phyloP scores from a whole-genome alignment of 2,329 filamentous ascomycete genomes.

The Colletotrichum incanum region DNA sequence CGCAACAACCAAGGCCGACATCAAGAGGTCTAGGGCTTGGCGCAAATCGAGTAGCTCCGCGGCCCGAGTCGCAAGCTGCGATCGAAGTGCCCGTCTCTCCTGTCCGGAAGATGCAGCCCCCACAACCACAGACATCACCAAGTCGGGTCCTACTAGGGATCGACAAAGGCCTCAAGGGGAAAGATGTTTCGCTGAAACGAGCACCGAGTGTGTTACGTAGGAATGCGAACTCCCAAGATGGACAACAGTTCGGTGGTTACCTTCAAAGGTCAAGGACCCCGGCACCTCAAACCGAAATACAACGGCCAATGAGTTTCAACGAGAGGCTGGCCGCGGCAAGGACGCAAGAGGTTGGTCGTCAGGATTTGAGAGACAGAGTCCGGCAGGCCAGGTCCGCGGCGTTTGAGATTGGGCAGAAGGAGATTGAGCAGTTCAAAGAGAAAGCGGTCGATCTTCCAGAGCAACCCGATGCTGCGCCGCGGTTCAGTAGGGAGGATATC shows the following conservation, averaged over 20 bases:
- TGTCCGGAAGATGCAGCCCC: slow-evolving; percentile 71
- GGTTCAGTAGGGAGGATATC: slow-evolving; percentile 77
- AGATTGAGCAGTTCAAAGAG: slow-evolving; percentile 73
- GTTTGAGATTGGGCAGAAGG: slow-evolving; percentile 71
- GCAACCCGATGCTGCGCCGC: slow-evolving; percentile 60
- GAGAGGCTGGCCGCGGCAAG: slow-evolving; percentile 85
- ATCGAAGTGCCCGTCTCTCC: slow-evolving; percentile 85
- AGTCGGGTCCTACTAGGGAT: slow-evolving; percentile 87
- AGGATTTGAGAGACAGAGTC: slow-evolving; percentile 68
- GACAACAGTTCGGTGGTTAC: slow-evolving; percentile 55
- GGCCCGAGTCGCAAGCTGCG: slow-evolving; percentile 46
- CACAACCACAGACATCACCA: slow-evolving; percentile 78
- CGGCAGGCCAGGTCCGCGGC: slow-evolving; percentile 68
- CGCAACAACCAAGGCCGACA: slow-evolving; percentile 42
- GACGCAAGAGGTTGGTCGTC: slow-evolving; percentile 66
- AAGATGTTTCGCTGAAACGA: slow-evolving; percentile 87
- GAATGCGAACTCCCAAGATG: slow-evolving; percentile 49
- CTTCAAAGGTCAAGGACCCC: slow-evolving; percentile 62
- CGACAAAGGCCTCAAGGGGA: slow-evolving; percentile 86
- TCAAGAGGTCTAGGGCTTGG: slow-evolving; percentile 49
- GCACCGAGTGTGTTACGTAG: slow-evolving; percentile 68
- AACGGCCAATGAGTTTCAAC: slow-evolving; percentile 78
- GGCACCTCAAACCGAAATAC: slow-evolving; percentile 47
- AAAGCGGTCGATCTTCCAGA: slow-evolving; percentile 70
- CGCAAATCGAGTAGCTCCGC: slow-evolving; percentile 29